Evolutionary conservation across 1,284 basidiomycete genomes (phyloP), one percentile per base, ranked within the genome.

Genomic region (Ustilago esculenta): DNA sequence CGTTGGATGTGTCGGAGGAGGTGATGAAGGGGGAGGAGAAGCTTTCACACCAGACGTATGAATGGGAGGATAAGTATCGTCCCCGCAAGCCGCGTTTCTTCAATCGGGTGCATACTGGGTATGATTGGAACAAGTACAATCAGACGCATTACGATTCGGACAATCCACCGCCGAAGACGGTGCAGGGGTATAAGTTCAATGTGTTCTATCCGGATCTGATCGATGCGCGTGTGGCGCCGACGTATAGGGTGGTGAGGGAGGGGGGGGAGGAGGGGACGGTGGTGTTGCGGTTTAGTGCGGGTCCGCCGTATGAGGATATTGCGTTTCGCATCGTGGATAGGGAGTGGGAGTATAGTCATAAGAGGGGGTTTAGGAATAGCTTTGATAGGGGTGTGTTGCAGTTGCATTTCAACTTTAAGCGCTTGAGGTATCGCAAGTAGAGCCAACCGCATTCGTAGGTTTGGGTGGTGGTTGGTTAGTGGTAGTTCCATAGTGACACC

Each of bases 51-150:
- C 90, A 33, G 39, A 88, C 89, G 3, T 98, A 98, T 83, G 92
- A 92, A 75, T 98, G 95, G 95, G 92, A 95, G 84, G 96, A 98
- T 86, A 95, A 97, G 84, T 98, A 96, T 79, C 87, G 96, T 25
- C 94, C 96, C n/a, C 87, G 96, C 41, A 99, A 98, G 82, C 96
- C 96, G 33, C 87, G 95, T 69, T 98, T 97, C 86, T 98, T 98
- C 85, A 99, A 99, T 83, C 90, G 95, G 59, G 95, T 98, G 29
- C 94, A 98, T 80, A 98, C 96, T n/a, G 96, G 96, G n/a, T 99
- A 95, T 82, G 96, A 98, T 82, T 99, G 96, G 96, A 98, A 96
- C 85, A 95, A 96, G 85, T 83, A 81, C 73, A 81, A 81, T 56
- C 77, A 81, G 61, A 79, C 77, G 20, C 80, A 81, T 56, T 81